These are phyloP conservation scores for Phlebopus sp. DNA, from an alignment of 1,284 basidiomycete species.

Conservation along the genomic window DNA sequence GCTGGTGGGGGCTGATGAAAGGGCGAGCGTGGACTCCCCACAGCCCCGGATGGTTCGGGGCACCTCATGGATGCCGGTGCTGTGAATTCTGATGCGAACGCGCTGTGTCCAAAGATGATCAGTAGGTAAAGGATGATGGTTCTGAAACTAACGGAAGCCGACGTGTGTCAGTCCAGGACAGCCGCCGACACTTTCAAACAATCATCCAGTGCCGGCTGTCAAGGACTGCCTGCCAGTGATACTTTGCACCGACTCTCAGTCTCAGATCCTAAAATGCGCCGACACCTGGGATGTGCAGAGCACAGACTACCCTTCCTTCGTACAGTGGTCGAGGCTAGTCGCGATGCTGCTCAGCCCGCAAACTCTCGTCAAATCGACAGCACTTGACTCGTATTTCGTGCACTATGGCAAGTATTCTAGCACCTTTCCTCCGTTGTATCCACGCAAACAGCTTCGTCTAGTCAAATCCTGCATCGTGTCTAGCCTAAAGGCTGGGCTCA, in stretches of 20 bases:
- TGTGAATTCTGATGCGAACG: too few species aligned
- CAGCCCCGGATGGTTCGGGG: neutral
- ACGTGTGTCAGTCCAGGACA: too few species aligned
- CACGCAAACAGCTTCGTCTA: neutral
- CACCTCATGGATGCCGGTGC: too few species aligned
- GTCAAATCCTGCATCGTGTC: neutral
- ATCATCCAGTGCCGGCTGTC: too few species aligned
- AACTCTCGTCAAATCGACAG: neutral
- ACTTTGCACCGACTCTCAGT: too few species aligned
- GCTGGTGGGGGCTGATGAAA: neutral
- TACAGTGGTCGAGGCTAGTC: neutral
- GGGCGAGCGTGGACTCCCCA: neutral
- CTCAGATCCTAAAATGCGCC: neutral
- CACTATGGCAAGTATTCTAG: neutral
- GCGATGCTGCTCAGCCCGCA: neutral
- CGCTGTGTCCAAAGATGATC: too few species aligned
- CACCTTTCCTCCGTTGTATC: neutral
- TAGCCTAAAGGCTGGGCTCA: neutral
- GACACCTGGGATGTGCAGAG: neutral
- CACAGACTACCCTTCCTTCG: neutral
- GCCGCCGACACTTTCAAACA: too few species aligned
- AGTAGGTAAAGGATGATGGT: neutral
- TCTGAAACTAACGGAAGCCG: neutral
- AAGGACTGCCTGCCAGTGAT: too few species aligned
- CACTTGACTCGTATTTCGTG: conserved; percentile 1